A percentile compares a stretch with the other conserved stretches of the same genome.
Evolutionary conservation across 768 basidiomycete genomes (phyloP).

Genomic region (Termitomyces sp.): DNA sequence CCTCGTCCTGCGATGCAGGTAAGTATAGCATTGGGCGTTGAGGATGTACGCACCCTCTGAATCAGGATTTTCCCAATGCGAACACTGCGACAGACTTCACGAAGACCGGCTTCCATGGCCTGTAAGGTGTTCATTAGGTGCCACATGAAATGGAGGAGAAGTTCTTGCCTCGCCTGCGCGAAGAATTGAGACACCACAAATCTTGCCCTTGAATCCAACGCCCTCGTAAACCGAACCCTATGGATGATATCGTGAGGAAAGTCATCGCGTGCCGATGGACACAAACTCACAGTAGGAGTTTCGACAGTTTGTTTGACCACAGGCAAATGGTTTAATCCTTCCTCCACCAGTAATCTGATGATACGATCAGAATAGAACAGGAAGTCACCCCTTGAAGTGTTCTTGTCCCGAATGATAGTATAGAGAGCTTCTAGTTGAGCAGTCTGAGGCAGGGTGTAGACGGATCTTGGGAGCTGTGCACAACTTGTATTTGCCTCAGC

Average conservation of each 20-base stretch:
- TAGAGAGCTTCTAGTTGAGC: slow-evolving; percentile 93
- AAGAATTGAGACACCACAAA: slow-evolving; percentile 93
- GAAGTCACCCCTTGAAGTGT: slow-evolving; percentile 89
- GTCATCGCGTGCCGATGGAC: background rate
- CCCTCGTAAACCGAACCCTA: slow-evolving; percentile 83
- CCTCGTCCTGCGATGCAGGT: slow-evolving; percentile 67
- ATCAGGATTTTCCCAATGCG: slow-evolving; percentile 98
- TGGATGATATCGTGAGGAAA: background rate
- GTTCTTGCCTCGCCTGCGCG: slow-evolving; percentile 77
- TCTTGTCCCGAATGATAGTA: slow-evolving; percentile 89
- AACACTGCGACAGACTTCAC: slow-evolving; percentile 92
- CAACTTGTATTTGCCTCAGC: slow-evolving; percentile 24
- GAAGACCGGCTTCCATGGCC: slow-evolving; percentile 97
- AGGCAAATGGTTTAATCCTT: slow-evolving; percentile 85
- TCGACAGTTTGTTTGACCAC: slow-evolving; percentile 67
- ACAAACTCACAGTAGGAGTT: slow-evolving; percentile 68
- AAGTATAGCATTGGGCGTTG: background rate
- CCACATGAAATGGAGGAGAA: background rate
- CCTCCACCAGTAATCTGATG: slow-evolving; percentile 76
- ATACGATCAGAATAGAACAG: slow-evolving; percentile 94
- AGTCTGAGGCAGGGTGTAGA: slow-evolving; percentile 86
- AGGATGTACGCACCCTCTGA: slow-evolving; percentile 60
- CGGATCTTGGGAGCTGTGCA: slow-evolving; percentile 59
- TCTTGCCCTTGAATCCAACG: slow-evolving; percentile 93
- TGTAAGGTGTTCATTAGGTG: slow-evolving; percentile 20